A percentile compares a stretch with the other conserved stretches of the same genome.
These are phyloP conservation scores for Benincasa hispida DNA, from an alignment of 306 rosid species.

Conservation along the genomic window DNA sequence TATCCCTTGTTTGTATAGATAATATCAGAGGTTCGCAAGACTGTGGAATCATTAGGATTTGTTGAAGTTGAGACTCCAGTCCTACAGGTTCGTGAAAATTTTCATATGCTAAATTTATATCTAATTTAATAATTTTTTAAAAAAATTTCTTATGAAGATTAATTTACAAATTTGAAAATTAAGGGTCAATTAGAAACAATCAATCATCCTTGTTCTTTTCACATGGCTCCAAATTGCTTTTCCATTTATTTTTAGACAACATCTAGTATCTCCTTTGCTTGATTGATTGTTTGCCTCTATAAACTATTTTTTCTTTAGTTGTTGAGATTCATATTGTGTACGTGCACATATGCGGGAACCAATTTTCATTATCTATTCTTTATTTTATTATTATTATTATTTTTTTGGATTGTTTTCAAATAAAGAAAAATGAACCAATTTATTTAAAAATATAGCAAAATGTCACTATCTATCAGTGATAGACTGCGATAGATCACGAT, in stretches of 20 bases:
- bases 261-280: neutral
- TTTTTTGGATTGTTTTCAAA: no score
- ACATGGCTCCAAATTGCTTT: neutral
- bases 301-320: neutral
- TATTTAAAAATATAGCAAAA: no score
- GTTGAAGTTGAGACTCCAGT: constrained; percentile 98
- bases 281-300: neutral
- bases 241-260: neutral
- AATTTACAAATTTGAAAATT: neutral
- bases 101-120: no score
- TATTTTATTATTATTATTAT: no score
- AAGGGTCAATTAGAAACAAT: neutral
- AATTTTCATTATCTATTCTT: neutral
- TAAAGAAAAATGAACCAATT: no score
- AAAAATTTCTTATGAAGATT: neutral
- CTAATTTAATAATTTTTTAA: no score
- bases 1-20: constrained; percentile 33
- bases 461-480: no score
- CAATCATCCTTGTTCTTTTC: neutral
- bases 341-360: neutral
- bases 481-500: no score
- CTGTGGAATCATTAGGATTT: constrained; percentile 82
- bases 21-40: constrained; percentile 71
- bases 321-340: neutral
- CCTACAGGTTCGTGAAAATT: constrained; percentile 57